These are phyloP conservation scores for Solanum lignicaule DNA, from an alignment of 257 asterid species.

Conservation along the genomic window DNA sequence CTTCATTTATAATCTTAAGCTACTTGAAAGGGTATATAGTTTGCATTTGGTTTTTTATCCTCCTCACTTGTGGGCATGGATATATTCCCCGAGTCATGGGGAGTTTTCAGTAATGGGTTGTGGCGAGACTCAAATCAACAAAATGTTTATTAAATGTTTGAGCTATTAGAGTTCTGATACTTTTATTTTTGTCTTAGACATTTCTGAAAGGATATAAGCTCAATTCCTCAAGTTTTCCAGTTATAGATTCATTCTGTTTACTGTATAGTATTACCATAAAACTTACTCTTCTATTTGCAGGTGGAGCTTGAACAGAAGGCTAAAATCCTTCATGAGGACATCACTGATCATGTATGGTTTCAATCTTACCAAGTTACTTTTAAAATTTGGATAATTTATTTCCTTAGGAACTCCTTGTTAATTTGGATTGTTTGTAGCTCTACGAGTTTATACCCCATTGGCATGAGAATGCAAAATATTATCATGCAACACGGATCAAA, in stretches of 20 bases:
- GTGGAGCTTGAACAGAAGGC: constrained; percentile 64
- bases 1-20: background rate
- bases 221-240: background rate
- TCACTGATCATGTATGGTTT: constrained; percentile 51
- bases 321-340: constrained; percentile 57
- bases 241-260: background rate
- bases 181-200: background rate
- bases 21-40: background rate
- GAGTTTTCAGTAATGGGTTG: background rate
- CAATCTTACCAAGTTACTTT: background rate
- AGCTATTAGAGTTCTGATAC: background rate
- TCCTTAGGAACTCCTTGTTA: background rate
- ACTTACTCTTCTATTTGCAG: constrained; percentile 27
- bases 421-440: background rate
- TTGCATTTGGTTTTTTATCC: background rate
- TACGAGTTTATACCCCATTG: background rate
- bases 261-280: background rate
- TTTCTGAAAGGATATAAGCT: background rate
- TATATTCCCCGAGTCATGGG: background rate
- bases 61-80: background rate
- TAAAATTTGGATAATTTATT: background rate
- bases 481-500: background rate
- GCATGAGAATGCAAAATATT: background rate
- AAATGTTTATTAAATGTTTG: background rate
- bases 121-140: background rate